phyloP scores from a whole-genome alignment of 768 basidiomycete species.

The Trametes cinnabarina region DNA sequence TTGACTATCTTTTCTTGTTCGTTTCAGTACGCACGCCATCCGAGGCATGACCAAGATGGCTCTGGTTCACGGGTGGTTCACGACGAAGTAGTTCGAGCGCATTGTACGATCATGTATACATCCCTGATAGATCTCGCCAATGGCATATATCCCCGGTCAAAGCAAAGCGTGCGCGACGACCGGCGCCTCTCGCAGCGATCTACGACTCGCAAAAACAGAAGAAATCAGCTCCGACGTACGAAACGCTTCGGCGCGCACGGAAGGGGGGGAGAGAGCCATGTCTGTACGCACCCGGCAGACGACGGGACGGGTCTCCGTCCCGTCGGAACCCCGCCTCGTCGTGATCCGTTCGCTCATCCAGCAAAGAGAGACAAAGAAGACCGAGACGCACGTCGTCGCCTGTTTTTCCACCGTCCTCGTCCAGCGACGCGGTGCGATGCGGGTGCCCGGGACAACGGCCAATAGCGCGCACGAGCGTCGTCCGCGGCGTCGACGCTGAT shows the following conservation, averaged over 20 bases:
- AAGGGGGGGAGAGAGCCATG: too few relatives aligned
- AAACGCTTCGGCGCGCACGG: background rate
- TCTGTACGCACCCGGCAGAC: background rate
- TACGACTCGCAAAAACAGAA: background rate
- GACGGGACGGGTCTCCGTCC: constrained; percentile 7
- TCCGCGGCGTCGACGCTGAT: background rate
- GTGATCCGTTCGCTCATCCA: too few relatives aligned
- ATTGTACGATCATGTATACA: constrained; percentile 9
- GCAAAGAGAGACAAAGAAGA: too few relatives aligned
- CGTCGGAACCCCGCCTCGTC: constrained; percentile 20
- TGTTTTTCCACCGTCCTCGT: too few relatives aligned
- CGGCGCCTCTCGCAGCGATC: background rate
- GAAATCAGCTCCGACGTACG: background rate
- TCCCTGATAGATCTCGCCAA: background rate
- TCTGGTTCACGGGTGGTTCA: too few relatives aligned
- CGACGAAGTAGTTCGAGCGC: background rate
- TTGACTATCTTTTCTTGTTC: background rate
- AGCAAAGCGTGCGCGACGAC: background rate
- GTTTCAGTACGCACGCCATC: background rate
- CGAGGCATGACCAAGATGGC: background rate
- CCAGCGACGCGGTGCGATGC: too few relatives aligned
- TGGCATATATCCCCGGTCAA: background rate
- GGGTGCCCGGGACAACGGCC: too few relatives aligned
- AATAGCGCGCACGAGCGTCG: too few relatives aligned
- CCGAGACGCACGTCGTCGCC: background rate